Base-by-base conservation (phyloP, 1,284 basidiomycete species). In the Fomitopsis schrenkii region DNA sequence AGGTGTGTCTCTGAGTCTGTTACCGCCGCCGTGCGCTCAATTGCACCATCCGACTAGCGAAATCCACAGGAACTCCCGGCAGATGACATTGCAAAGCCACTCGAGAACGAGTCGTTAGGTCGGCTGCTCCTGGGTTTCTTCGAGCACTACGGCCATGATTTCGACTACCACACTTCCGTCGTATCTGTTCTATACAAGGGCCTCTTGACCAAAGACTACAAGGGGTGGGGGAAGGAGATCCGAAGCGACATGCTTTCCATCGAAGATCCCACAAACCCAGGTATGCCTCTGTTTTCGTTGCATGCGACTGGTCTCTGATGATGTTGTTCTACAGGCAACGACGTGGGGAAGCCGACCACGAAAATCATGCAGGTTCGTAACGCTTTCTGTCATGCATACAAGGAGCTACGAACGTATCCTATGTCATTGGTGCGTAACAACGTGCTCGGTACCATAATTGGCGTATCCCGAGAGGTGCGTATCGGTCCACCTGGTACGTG, bases 41-140 rank as follows among this genome's bases (percentile, higher is more conserved):
- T 33, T 33, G 30, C 8, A 19, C 40, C 22, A 40, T 9, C 7
- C 54, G 44, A 63, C 41, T 55, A 80, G 79, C 64, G 74, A 15
- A 81, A 82, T 63, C 80, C 81, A 0, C 66, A 66, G 44, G 63
- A 74, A n/a, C 70, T 72, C 5, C 73, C 78, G 0, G 63, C 63
- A 12, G 72, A 71, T 14, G 72, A 64, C 48, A 63, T 82, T 35
- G 70, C 75, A n/a, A 68, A 75, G 33, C 80, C 80, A 12, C 66
- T 76, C 53, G 72, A 75, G 64, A 70, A 61, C 15, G 72, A 78
- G 60, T 76, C 79, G 1, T 73, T 83, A 0, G 82, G 82, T 15
- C 61, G 67, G n/a, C 73, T 83, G 1, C 66, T 83, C 22, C 64
- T 73, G 14, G 79, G 80, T 59, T 82, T 83, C 60, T 65, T 83